Base-by-base conservation (phyloP, 768 basidiomycete species). In the Pleurotus tuber-regium region DNA sequence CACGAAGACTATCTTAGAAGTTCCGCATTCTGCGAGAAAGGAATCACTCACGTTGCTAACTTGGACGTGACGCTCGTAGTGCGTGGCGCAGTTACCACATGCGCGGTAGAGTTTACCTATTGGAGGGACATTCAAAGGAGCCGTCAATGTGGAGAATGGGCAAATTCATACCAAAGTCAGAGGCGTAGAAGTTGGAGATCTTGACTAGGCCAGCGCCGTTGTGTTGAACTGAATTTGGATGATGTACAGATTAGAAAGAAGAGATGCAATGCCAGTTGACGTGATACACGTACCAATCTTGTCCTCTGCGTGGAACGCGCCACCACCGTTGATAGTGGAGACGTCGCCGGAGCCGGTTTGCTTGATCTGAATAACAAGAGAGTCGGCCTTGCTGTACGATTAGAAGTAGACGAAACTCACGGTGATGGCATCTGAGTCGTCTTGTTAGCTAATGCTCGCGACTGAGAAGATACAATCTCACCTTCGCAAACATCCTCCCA, bases 401-500 rank as follows among this genome's bases (percentile, higher is more conserved):
- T 38, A 38, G 1, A 2, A 10, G 35, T n/a, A 23, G 11, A 5
- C 7, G 25, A 24, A 23, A 26, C 58, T 50, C 19, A 60, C 61
- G 10, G 61, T 63, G 25, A 61, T 54, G 18, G 61, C 61, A 52
- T 63, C 61, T 63, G 40, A 5, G 18, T 18, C 18, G 7, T 16
- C 21, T 38, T 14, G 35, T 36, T 16, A 38, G n/a, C n/a, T n/a
- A n/a, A n/a, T n/a, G n/a, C n/a, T n/a, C n/a, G n/a, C n/a, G n/a
- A n/a, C n/a, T n/a, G n/a, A n/a, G n/a, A n/a, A n/a, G n/a, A n/a
- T n/a, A n/a, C n/a, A n/a, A n/a, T n/a, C 47, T 26, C 43, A 65
- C 63, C 64, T 54, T 65, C 64, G 38, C 64, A 65, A 50, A 65
- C 64, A 52, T 65, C 64, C 46, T 65, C 64, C 62, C 61, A 64